A percentile compares a stretch with the other conserved stretches of the same genome.
Evolutionary conservation across 2,329 filamentous ascomycete genomes (phyloP).

Genomic region (Aulographum hederae): DNA sequence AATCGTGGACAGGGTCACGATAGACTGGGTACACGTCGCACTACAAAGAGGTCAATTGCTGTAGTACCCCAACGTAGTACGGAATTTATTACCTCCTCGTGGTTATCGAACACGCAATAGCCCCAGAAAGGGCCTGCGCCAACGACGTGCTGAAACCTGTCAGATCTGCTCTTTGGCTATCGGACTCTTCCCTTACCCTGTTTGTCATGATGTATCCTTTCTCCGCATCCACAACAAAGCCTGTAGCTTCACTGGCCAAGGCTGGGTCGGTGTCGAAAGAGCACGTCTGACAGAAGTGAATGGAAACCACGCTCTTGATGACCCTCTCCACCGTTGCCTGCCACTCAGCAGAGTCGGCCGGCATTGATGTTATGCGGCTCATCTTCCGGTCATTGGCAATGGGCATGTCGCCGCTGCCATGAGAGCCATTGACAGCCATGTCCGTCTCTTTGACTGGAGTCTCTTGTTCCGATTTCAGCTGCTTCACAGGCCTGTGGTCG

Average conservation of each 20-base stretch:
- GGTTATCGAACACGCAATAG: conserved; percentile 96
- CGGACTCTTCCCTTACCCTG: conserved; percentile 13
- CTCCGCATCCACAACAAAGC: conserved; percentile 92
- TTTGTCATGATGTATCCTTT: conserved; percentile 48
- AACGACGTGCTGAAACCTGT: conserved; percentile 53
- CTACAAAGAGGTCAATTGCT: conserved; percentile 31
- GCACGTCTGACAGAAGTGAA: conserved; percentile 94
- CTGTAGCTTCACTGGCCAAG: conserved; percentile 85
- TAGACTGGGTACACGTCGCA: conserved; percentile 95
- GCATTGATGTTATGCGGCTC: conserved; percentile 23
- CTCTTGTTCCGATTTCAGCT: conserved; percentile 30
- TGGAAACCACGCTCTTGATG: conserved; percentile 91
- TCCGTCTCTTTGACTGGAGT: conserved; percentile 17
- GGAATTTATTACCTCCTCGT: conserved; percentile 46
- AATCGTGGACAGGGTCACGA: conserved; percentile 95
- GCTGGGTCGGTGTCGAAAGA: conserved; percentile 96
- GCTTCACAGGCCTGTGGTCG: conserved; percentile 35
- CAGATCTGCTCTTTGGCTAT: not conserved
- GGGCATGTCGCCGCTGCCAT: conserved; percentile 12
- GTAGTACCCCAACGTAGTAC: too few species aligned
- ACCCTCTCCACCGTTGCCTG: conserved; percentile 89
- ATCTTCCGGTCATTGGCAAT: conserved; percentile 22
- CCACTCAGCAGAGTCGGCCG: conserved; percentile 65
- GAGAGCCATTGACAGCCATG: conserved; percentile 5
- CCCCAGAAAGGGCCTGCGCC: conserved; percentile 94